Conservation (phyloP, 1,139 yeast genomes). For the Scheffersomyces quercinus region DNA sequence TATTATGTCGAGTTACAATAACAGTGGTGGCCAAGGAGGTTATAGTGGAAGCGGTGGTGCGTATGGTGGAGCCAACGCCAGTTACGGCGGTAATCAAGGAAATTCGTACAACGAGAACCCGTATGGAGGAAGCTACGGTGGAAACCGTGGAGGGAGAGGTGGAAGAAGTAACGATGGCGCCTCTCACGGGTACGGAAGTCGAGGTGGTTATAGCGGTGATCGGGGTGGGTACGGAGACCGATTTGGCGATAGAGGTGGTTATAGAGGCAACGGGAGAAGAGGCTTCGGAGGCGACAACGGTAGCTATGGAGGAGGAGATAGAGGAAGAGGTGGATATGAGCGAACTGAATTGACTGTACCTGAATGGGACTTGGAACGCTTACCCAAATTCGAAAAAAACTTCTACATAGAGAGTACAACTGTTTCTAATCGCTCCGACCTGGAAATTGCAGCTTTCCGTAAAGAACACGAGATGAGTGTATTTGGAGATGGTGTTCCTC, state of each 20-base stretch:
- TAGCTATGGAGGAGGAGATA: constrained; percentile 22
- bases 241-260: constrained; percentile 16
- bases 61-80: too few species aligned
- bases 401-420: constrained; percentile 84
- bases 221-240: constrained; percentile 22
- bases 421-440: constrained; percentile 73
- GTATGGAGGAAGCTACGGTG: too few species aligned
- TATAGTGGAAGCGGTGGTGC: too few species aligned
- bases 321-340: constrained; percentile 23
- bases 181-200: not conserved
- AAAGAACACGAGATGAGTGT: constrained; percentile 83
- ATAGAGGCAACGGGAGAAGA: constrained; percentile 28
- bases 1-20: too few species aligned
- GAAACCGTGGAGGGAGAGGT: too few species aligned
- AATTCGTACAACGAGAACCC: too few species aligned
- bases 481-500: constrained; percentile 82
- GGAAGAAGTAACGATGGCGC: too few species aligned
- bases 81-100: too few species aligned
- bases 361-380: constrained; percentile 71
- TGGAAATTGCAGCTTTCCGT: constrained; percentile 75
- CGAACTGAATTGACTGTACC: constrained; percentile 67
- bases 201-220: constrained; percentile 22
- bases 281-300: constrained; percentile 41
- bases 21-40: too few species aligned
- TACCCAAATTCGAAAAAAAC: constrained; percentile 94